Evolutionary conservation across 352 stramenopile species (phyloP), one percentile per base, ranked within the genome.

Genomic region (Globisporangium nunn): DNA sequence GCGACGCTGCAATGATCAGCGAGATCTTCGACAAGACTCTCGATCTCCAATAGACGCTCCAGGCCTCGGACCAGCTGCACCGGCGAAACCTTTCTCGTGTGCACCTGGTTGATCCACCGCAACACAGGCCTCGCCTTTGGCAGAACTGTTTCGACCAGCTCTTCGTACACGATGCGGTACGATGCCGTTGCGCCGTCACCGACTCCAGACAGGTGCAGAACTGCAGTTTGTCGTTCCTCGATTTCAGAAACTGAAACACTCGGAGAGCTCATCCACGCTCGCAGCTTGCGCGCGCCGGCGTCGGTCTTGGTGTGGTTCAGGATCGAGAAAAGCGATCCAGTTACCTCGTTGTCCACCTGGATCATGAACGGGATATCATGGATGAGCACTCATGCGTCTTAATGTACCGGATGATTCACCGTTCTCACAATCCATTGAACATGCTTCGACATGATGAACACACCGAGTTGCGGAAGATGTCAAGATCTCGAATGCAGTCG

Each of bases 381-480:
- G 2, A 37, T 5, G 33, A 5, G 33, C 33, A 5, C 35, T 12
- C 35, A 2, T 41, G 35, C 11, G 35, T 41, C 35, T 43, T 23
- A 23, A 23, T 23, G 23, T 23, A 23, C 23, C 23, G 23, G 23
- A 23, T 23, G 23, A 23, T 23, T 23, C 23, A 23, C 23, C 23
- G 23, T 23, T 1, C 23, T 23, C 0, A 23, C 37, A 12, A n/a
- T 14, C 3, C 37, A 17, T 5, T 37, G 33, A 8, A 11, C 37
- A 12, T 43, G 7, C 37, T 17, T 28, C 60, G 2, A 30, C 47
- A 3, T 50, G 18, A 12, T 72, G 46, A 6, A 72, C 64, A 18
- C 44, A 78, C 70, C 59, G 70, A 58, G n/a, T 75, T 78, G 40
- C 69, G 54, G 40, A 78, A 78, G 1, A 78, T 55, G 23, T 78